phyloP scores from a whole-genome alignment of 345 rosid species.

The Populus pruinosa region DNA sequence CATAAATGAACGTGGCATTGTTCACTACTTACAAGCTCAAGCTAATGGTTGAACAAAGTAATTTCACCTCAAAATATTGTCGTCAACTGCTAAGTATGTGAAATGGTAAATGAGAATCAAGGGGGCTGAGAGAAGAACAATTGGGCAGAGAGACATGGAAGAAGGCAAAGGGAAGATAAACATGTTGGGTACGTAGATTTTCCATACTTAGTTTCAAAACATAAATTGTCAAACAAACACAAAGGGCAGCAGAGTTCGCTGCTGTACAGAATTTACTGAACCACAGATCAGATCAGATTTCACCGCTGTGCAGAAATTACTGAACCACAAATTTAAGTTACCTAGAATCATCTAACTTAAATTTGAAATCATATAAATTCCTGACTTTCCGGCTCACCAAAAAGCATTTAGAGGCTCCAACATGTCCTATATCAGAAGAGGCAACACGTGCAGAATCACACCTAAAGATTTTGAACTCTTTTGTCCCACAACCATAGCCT shows the following conservation, averaged over 20 bases:
- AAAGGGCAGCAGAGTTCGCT: neutral
- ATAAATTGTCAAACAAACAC: neutral
- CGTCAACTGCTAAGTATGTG: neutral
- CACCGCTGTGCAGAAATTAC: too few species aligned
- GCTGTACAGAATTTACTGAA: neutral
- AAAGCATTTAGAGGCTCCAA: neutral
- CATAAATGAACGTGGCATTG: neutral
- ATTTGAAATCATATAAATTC: neutral
- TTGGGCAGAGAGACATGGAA: neutral
- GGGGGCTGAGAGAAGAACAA: neutral
- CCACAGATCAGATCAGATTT: neutral
- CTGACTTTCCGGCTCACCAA: neutral
- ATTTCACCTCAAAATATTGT: neutral
- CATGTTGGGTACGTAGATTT: neutral
- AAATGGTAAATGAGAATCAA: neutral
- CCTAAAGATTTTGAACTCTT: neutral
- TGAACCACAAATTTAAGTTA: too few species aligned
- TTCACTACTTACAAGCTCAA: neutral
- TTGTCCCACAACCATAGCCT: neutral
- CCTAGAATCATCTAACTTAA: neutral
- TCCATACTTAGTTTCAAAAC: neutral
- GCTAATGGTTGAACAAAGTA: neutral
- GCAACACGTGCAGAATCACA: neutral
- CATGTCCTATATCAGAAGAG: neutral
- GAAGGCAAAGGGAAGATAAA: neutral